Evolutionary conservation across 73 alveolate genomes (phyloP).

Genomic region (Stentor coeruleus): DNA sequence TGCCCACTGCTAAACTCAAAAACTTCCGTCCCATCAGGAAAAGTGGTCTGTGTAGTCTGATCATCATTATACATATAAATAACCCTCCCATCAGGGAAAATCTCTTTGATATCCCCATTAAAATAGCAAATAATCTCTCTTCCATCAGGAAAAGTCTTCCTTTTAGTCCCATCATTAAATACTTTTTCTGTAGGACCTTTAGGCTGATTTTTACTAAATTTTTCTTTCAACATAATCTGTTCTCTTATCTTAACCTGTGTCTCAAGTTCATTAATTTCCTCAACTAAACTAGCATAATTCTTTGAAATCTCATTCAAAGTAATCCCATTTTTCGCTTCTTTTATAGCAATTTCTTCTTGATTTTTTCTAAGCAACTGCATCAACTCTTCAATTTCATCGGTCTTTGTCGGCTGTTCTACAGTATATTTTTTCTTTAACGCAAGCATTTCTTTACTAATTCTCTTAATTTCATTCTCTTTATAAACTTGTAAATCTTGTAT

Average conservation of each 20-base stretch:
- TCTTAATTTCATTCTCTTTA: not conserved
- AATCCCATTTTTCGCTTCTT: not conserved
- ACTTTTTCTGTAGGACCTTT: not conserved
- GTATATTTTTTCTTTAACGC: not conserved
- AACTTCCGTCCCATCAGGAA: constrained; percentile 71
- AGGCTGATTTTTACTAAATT: not conserved
- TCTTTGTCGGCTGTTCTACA: not conserved
- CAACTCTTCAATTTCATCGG: not conserved
- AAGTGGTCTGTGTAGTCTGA: constrained; percentile 78
- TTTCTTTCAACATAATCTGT: not conserved
- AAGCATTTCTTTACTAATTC: not conserved
- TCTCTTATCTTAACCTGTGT: not conserved
- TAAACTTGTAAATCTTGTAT: not conserved
- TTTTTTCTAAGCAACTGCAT: not conserved
- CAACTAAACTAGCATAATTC: not conserved
- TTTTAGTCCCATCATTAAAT: not conserved
- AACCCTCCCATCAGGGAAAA: constrained; percentile 70
- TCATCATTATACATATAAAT: constrained; percentile 80
- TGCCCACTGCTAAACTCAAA: constrained; percentile 69
- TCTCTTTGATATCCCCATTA: constrained; percentile 77
- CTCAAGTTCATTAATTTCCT: not conserved
- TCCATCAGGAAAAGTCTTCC: constrained; percentile 47
- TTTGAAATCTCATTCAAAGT: not conserved
- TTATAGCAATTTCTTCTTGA: not conserved
- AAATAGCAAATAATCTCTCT: constrained; percentile 62